Conservation (phyloP, 2,329 filamentous ascomycete genomes). For the Phyllosticta ampelicida region DNA sequence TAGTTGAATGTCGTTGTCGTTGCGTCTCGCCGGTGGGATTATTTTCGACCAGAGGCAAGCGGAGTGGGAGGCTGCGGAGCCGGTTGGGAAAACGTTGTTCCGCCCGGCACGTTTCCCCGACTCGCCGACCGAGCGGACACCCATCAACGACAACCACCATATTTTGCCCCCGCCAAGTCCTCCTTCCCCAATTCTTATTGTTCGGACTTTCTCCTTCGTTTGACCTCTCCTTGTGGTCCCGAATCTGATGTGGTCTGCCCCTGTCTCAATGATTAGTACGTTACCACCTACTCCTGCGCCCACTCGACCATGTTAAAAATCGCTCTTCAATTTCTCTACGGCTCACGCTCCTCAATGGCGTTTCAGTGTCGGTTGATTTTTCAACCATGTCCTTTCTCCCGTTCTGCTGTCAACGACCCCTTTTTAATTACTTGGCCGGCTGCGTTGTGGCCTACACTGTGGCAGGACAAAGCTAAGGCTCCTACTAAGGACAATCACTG, state of each 20-base stretch:
- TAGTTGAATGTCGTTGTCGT: slow-evolving; percentile 12
- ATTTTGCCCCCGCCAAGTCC: too few species aligned
- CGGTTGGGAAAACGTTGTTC: not conserved
- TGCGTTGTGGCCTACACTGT: not conserved
- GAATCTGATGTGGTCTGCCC: not conserved
- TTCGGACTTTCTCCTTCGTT: not conserved
- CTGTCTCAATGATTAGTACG: not conserved
- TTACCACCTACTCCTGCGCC: too few species aligned
- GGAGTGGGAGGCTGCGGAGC: not conserved
- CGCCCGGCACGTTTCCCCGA: not conserved
- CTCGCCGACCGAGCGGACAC: too few species aligned
- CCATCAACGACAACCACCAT: too few species aligned
- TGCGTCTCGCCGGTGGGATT: slow-evolving; percentile 10
- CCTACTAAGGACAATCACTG: not conserved
- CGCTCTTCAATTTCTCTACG: not conserved
- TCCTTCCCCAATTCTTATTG: too few species aligned
- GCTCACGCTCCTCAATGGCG: not conserved
- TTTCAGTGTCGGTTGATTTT: not conserved
- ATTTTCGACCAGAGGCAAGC: too few species aligned
- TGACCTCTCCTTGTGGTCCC: not conserved
- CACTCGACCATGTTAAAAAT: not conserved
- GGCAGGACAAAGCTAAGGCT: not conserved
- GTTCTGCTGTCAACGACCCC: not conserved
- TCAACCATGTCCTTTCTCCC: not conserved
- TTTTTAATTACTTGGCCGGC: not conserved